A percentile compares a stretch with the other conserved stretches of the same genome.
Evolutionary conservation across 345 rosid genomes (phyloP).

Genomic region (Populus nigra): DNA sequence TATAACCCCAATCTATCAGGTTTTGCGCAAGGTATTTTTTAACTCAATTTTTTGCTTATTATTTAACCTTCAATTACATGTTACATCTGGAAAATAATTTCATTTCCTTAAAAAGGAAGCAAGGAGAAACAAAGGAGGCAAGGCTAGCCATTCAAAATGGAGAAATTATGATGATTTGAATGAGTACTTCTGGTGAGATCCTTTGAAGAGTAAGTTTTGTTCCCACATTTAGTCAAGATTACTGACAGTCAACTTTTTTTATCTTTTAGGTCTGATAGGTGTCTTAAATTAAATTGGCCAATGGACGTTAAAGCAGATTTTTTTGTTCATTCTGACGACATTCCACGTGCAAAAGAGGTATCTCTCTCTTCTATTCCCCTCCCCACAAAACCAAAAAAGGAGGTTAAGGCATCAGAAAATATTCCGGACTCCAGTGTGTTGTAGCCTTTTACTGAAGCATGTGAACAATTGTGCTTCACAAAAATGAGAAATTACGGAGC

Average conservation of each 20-base stretch:
- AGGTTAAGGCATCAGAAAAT: not conserved
- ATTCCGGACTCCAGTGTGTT: not conserved
- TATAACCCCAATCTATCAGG: conserved; percentile 72
- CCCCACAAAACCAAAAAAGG: too few relatives aligned
- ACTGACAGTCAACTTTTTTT: conserved; percentile 9
- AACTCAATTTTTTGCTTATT: not conserved
- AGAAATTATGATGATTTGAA: conserved; percentile 97
- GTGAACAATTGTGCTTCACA: not conserved
- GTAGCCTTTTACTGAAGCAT: not conserved
- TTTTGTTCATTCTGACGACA: conserved; percentile 58
- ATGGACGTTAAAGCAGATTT: conserved; percentile 59
- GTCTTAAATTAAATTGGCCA: conserved; percentile 77
- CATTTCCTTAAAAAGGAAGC: conserved; percentile 64
- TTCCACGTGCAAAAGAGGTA: conserved; percentile 42
- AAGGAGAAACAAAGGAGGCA: conserved; percentile 73
- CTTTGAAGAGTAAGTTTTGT: conserved; percentile 16
- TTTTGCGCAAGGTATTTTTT: conserved; percentile 61
- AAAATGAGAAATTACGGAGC: not conserved
- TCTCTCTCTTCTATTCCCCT: not conserved
- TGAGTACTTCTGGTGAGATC: conserved; percentile 90
- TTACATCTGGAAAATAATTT: conserved; percentile 18
- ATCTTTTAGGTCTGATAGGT: conserved; percentile 63
- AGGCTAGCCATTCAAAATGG: conserved; percentile 94
- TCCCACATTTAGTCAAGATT: conserved; percentile 3
- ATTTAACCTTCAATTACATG: not conserved